phyloP scores from a whole-genome alignment of 352 stramenopile genomes.

The Globisporangium cylindrosporum region DNA sequence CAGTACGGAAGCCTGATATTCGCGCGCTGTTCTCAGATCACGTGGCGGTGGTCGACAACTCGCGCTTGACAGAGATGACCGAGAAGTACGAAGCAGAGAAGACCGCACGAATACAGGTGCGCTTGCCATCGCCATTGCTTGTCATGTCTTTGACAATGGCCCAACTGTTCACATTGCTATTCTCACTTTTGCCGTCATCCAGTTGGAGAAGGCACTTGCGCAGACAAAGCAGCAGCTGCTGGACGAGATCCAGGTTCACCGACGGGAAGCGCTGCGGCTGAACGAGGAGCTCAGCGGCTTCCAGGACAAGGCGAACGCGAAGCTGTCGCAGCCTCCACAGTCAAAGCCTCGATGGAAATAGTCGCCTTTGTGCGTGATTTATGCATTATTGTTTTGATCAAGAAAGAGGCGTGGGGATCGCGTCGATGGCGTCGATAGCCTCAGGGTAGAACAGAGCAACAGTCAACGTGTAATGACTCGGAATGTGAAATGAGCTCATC shows the following conservation, averaged over 20 bases:
- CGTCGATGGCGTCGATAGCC: neutral
- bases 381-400: neutral
- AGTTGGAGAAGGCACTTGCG: neutral
- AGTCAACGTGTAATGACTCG: neutral
- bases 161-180: neutral
- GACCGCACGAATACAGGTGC: conserved; percentile 27
- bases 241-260: neutral
- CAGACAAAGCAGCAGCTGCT: conserved; percentile 8
- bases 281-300: neutral
- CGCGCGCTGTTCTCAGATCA: conserved; percentile 60
- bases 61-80: conserved; percentile 21
- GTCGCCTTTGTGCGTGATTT: neutral
- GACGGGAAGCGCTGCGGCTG: neutral
- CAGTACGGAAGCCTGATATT: conserved; percentile 44
- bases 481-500: neutral
- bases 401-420: neutral
- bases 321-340: neutral
- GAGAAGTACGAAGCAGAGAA: conserved; percentile 63
- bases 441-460: neutral
- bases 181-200: neutral
- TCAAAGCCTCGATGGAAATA: conserved; percentile 4
- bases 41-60: conserved; percentile 36
- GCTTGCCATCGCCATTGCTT: neutral
- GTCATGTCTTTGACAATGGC: neutral
- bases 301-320: neutral